Conservation (phyloP, 345 rosid genomes). For the Moricandia moricandioides region DNA sequence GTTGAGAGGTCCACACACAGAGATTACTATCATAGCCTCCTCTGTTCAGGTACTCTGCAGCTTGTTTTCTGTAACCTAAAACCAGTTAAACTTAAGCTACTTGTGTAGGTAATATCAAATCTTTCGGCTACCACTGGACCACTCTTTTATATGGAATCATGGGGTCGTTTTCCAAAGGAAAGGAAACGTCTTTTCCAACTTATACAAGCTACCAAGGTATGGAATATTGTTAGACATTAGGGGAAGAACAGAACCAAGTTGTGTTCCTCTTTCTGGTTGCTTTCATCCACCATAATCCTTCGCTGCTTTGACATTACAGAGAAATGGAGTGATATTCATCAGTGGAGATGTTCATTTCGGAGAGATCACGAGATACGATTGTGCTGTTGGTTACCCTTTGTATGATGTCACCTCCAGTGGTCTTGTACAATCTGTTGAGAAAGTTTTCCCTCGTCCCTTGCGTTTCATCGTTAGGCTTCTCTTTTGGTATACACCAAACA, state of each 20-base stretch:
- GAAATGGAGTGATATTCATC: slow-evolving; percentile 72
- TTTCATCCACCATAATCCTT: not conserved
- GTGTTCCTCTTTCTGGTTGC: not conserved
- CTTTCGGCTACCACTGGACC: slow-evolving; percentile 77
- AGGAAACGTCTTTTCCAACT: slow-evolving; percentile 61
- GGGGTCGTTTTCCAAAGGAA: slow-evolving; percentile 89
- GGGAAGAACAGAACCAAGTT: not conserved
- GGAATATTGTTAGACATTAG: too few relatives aligned
- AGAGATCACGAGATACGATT: slow-evolving; percentile 78
- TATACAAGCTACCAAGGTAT: slow-evolving; percentile 69
- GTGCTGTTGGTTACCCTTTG: slow-evolving; percentile 71
- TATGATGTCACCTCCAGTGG: slow-evolving; percentile 91
- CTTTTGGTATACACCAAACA: slow-evolving; percentile 73
- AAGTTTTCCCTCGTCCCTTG: slow-evolving; percentile 55
- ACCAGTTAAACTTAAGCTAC: too few relatives aligned
- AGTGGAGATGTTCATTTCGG: slow-evolving; percentile 97
- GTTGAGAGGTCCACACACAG: slow-evolving; percentile 54
- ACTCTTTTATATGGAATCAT: slow-evolving; percentile 69
- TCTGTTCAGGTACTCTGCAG: slow-evolving; percentile 67
- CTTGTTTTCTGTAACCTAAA: not conserved
- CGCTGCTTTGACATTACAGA: slow-evolving; percentile 45
- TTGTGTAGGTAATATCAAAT: slow-evolving; percentile 75
- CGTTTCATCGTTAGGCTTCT: slow-evolving; percentile 54
- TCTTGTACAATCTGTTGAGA: slow-evolving; percentile 79
- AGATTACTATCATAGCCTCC: slow-evolving; percentile 74